Conservation (phyloP, 768 basidiomycete genomes). For the Agrocybe pediades region DNA sequence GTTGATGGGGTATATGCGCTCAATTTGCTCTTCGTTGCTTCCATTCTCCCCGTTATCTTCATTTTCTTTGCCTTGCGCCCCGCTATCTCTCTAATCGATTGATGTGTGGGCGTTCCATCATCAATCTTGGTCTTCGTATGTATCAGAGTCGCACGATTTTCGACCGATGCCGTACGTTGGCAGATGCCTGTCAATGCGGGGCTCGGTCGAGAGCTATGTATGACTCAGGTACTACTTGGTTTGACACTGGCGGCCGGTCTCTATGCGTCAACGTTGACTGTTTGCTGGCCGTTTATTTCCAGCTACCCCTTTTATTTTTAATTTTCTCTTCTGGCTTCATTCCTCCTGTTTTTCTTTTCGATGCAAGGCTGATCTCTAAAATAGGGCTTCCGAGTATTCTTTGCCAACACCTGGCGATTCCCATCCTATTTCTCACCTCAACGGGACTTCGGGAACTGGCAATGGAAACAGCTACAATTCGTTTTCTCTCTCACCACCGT, state of each 20-base stretch:
- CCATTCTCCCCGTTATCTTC: neutral
- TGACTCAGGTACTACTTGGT: neutral
- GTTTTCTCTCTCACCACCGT: slow-evolving; percentile 29
- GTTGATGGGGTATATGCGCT: neutral
- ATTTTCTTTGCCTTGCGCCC: neutral
- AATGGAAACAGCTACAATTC: slow-evolving; percentile 28
- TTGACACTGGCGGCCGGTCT: neutral
- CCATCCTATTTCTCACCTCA: slow-evolving; percentile 27
- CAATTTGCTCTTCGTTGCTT: neutral
- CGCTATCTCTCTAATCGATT: neutral
- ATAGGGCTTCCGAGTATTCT: slow-evolving; percentile 38
- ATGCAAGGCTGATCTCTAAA: neutral
- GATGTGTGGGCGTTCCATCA: neutral
- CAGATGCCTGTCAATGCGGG: neutral
- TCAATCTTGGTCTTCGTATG: neutral
- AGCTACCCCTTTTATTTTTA: neutral
- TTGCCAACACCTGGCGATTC: slow-evolving; percentile 41
- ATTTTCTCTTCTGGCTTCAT: neutral
- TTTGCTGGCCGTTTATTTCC: neutral
- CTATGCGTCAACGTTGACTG: neutral
- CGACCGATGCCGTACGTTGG: neutral
- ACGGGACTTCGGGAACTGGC: slow-evolving; percentile 23
- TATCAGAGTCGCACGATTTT: too few species aligned
- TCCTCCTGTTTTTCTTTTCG: neutral
- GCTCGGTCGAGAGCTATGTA: neutral